These are phyloP conservation scores for Quambalaria eucalypti DNA, from an alignment of 1,284 basidiomycete genomes.

Conservation along the genomic window DNA sequence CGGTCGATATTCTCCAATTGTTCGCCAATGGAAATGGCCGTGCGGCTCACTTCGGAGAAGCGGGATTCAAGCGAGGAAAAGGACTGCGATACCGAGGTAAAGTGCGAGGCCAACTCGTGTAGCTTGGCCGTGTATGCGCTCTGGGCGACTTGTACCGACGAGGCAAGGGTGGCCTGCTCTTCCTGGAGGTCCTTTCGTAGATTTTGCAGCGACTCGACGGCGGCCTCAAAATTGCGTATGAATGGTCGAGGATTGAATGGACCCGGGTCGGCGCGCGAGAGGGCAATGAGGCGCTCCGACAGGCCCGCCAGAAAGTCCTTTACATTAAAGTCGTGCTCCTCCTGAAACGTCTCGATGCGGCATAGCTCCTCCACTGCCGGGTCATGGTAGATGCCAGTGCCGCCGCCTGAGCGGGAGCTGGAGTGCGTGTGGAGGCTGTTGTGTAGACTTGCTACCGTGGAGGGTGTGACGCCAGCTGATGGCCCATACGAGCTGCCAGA, in stretches of 20 bases:
- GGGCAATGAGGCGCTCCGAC: conserved; percentile 73
- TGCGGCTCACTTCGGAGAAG: conserved; percentile 87
- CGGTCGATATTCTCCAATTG: conserved; percentile 91
- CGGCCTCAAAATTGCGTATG: conserved; percentile 79
- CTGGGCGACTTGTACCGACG: conserved; percentile 78
- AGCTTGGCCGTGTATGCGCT: conserved; percentile 89
- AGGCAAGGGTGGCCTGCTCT: conserved; percentile 82
- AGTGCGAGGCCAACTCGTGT: conserved; percentile 79
- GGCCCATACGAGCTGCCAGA: no score
- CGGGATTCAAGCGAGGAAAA: conserved; percentile 38
- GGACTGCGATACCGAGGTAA: conserved; percentile 54
- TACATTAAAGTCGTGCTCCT: conserved; percentile 76
- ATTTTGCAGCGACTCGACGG: conserved; percentile 74
- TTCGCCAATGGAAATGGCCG: conserved; percentile 83
- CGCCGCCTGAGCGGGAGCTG: background rate
- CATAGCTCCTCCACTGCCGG: conserved; percentile 59
- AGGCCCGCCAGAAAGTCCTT: conserved; percentile 78
- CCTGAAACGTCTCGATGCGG: conserved; percentile 57
- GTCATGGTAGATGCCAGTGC: conserved; percentile 48
- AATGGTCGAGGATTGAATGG: conserved; percentile 91
- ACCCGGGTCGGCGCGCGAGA: conserved; percentile 70
- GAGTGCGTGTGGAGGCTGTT: conserved; percentile 56
- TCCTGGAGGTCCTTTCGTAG: conserved; percentile 78
- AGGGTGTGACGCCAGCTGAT: no score
- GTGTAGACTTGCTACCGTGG: no score